Evolutionary conservation across 2,329 filamentous ascomycete species (phyloP), one percentile per base, ranked within the genome.

Genomic region (Bertia moriformis): DNA sequence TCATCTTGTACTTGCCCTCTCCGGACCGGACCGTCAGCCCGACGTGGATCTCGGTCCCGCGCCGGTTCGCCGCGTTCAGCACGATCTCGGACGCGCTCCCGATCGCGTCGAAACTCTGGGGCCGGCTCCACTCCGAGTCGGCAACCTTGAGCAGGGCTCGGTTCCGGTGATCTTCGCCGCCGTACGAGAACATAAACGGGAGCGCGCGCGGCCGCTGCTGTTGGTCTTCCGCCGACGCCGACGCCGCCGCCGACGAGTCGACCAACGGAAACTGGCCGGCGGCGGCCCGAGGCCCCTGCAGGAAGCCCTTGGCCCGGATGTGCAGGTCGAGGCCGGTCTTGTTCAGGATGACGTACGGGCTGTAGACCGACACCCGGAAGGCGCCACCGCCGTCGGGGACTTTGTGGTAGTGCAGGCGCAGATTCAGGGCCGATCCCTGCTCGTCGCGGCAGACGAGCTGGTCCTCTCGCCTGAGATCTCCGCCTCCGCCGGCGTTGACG

Each of bases 1-100:
- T 93, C 66, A 98, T 68, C 58, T 94, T 96, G 65, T 96, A 98
- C 60, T 98, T 98, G 50, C 91, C 91, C 51, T 94, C 83, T 7
- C 91, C 91, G 42, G 93, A 83, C 42, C 84, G 77, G 19, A 98
- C 80, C 2, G 81, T 89, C 38, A 98, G 77, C 36, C 91, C 91
- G 4, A 93, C 71, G 50, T 95, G 87, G 51, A 96, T 88, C 56
- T 98, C 91, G 2, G 79, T 79, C 41, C 68, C 71, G 44, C 72
- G 66, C 35, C 73, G 78, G 32, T 70, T 73, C 2, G 71, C 61
- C 0, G 87, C 85, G 38, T 83, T 81, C 24, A 98, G 67, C 22
- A 91, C 73, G 24, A 94, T 83, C 49, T 95, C 88, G 14, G 86
- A 81, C 1, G 82, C 86, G 51, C 89, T 96, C 22, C 91, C 91